These are phyloP conservation scores for Diaporthe sp. DNA, from an alignment of 2,329 filamentous ascomycete species.

Conservation along the genomic window DNA sequence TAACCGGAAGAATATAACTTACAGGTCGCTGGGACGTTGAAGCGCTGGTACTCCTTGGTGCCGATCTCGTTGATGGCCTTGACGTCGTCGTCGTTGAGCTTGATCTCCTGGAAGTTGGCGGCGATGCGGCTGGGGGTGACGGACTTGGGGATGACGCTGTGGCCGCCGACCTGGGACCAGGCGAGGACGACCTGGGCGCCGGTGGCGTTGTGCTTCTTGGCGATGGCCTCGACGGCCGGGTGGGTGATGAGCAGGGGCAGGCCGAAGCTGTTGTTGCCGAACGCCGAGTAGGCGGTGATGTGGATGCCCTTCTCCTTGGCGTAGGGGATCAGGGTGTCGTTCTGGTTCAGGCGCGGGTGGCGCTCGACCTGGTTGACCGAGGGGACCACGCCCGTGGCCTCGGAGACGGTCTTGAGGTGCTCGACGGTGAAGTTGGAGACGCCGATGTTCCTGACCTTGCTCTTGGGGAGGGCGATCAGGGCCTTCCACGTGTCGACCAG, in stretches of 20 bases:
- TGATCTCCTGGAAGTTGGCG: slow-evolving; percentile 78
- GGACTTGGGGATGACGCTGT: slow-evolving; percentile 82
- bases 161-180: slow-evolving; percentile 72
- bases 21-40: slow-evolving; percentile 61
- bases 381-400: slow-evolving; percentile 68
- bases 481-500: slow-evolving; percentile 62
- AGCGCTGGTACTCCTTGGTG: slow-evolving; percentile 59
- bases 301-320: slow-evolving; percentile 74
- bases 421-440: slow-evolving; percentile 81
- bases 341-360: slow-evolving; percentile 72
- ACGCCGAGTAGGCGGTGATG: slow-evolving; percentile 75
- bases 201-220: slow-evolving; percentile 63
- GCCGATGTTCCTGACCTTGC: slow-evolving; percentile 76
- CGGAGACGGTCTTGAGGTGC: slow-evolving; percentile 68
- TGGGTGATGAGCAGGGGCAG: slow-evolving; percentile 70
- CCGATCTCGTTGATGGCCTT: slow-evolving; percentile 74
- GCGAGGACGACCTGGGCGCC: slow-evolving; percentile 65
- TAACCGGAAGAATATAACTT: slow-evolving; percentile 46
- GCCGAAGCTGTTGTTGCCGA: slow-evolving; percentile 61
- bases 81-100: slow-evolving; percentile 71
- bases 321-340: slow-evolving; percentile 72
- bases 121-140: slow-evolving; percentile 77
- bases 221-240: slow-evolving; percentile 68
- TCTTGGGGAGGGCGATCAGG: slow-evolving; percentile 61
- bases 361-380: slow-evolving; percentile 80